phyloP scores from a whole-genome alignment of 164 flowering plant genomes.

The Macadamia tetraphylla region DNA sequence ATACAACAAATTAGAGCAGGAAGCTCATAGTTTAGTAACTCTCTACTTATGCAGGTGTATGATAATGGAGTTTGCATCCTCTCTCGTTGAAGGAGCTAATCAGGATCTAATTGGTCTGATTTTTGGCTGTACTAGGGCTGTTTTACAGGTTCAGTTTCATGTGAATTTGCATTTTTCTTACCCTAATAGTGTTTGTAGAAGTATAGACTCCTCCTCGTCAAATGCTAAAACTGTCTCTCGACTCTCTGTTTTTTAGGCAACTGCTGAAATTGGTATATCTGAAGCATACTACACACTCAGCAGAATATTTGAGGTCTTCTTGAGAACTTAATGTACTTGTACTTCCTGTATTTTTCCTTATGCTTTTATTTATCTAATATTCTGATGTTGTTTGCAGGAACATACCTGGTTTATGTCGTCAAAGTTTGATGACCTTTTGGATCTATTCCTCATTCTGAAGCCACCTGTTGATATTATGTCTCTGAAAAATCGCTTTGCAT shows the following conservation, averaged over 20 bases:
- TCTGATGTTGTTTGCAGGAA: conserved; percentile 42
- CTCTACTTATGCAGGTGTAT: conserved; percentile 38
- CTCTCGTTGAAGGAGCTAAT: conserved; percentile 63
- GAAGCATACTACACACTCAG: conserved; percentile 57
- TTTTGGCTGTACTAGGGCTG: conserved; percentile 35
- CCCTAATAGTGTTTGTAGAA: neutral
- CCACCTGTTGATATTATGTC: conserved; percentile 33
- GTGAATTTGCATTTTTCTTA: neutral
- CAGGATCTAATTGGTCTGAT: conserved; percentile 60
- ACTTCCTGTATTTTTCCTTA: neutral
- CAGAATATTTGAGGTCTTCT: conserved; percentile 70
- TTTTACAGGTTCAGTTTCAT: conserved; percentile 45
- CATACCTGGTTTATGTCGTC: conserved; percentile 67
- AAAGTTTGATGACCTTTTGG: conserved; percentile 49
- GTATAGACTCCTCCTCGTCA: neutral
- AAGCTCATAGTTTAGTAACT: neutral
- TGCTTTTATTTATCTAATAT: neutral
- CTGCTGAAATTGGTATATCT: conserved; percentile 28
- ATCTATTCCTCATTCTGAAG: conserved; percentile 48
- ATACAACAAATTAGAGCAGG: neutral
- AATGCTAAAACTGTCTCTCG: conserved; percentile 2
- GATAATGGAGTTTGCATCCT: conserved; percentile 61
- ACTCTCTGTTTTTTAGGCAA: conserved; percentile 29
- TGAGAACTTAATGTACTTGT: neutral
- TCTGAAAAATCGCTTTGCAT: conserved; percentile 53